Evolutionary conservation across 1,139 yeast genomes (phyloP), one percentile per base, ranked within the genome.

Genomic region (Magnusiomyces suaveolens): DNA sequence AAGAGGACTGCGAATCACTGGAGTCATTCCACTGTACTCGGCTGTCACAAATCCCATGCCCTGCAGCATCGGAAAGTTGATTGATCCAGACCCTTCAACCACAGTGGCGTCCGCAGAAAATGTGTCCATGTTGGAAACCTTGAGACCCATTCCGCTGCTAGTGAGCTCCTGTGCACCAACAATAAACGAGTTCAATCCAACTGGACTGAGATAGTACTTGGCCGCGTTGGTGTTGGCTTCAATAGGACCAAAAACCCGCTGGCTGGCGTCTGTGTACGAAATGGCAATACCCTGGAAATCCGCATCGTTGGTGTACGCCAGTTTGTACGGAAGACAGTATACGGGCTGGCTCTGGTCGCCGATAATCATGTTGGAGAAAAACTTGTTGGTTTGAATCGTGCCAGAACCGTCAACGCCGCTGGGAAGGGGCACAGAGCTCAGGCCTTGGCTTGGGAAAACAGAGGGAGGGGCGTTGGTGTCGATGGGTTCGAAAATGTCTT

Each of bases 1-100:
- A 53, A 77, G 71, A 57, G 75, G 75, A 1, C 86, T 74, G 60
- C 74, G 75, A 54, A 86, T 66, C 33, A 69, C 64, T 2, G 88
- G 83, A 55, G 75, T 74, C 66, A 83, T 71, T 51, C 82, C 83
- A 51, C 84, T 84, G 60, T 85, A 87, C 48, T 81, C 72, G 38
- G 80, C 85, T 46, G 88, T 79, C 14, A 80, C 79, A 60, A 83
- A 77, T n/a, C 95, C 95, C 87, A 84, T 83, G 58, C 95, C 95
- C 66, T 82, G 85, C 23, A 77, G 80, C 50, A 78, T 57, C 2
- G 83, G 81, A 44, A 72, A 56, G 23, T 57, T 58, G 39, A 72
- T 60, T 10, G 66, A 55, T 8, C 59, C 59, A 25, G 52, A 24
- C 24, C 48, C 55, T 21, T 47, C 24, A 8, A 48, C 26, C n/a